A percentile compares a stretch with the other conserved stretches of the same genome.
Evolutionary conservation across 805 yeast species (phyloP).

Genomic region (Wickerhamiella brachini): DNA sequence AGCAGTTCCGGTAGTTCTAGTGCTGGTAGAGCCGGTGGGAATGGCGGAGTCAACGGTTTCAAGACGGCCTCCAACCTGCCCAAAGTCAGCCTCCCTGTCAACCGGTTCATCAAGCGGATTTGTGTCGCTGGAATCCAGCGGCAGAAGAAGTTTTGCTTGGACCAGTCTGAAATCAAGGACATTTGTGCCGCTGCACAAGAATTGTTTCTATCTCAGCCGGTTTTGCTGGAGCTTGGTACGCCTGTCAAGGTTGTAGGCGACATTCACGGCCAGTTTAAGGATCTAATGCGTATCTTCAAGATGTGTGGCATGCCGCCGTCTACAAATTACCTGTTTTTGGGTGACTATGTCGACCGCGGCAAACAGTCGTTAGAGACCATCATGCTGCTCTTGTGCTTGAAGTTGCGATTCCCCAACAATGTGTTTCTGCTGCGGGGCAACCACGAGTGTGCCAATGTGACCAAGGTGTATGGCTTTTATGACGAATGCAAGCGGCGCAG

Average conservation of each 20-base stretch:
- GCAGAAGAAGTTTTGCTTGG: slow-evolving; percentile 52
- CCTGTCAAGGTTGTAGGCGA: slow-evolving; percentile 85
- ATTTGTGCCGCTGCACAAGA: slow-evolving; percentile 79
- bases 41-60: not conserved
- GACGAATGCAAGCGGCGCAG: slow-evolving; percentile 95
- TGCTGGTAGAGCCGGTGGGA: not conserved
- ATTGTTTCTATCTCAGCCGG: slow-evolving; percentile 77
- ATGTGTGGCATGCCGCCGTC: slow-evolving; percentile 96
- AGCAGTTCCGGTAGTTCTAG: not conserved
- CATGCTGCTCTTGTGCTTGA: slow-evolving; percentile 70
- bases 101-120: slow-evolving; percentile 16
- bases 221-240: slow-evolving; percentile 71
- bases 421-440: slow-evolving; percentile 89
- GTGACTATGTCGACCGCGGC: slow-evolving; percentile 97
- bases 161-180: slow-evolving; percentile 68
- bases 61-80: not conserved
- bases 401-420: slow-evolving; percentile 90
- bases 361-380: slow-evolving; percentile 92
- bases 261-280: slow-evolving; percentile 94
- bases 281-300: slow-evolving; percentile 78
- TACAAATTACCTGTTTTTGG: slow-evolving; percentile 79
- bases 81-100: slow-evolving; percentile 9
- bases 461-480: slow-evolving; percentile 92
- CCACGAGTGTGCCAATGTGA: slow-evolving; percentile 95
- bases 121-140: slow-evolving; percentile 17